phyloP scores from a whole-genome alignment of 345 rosid genomes.

The Salix suchowensis region DNA sequence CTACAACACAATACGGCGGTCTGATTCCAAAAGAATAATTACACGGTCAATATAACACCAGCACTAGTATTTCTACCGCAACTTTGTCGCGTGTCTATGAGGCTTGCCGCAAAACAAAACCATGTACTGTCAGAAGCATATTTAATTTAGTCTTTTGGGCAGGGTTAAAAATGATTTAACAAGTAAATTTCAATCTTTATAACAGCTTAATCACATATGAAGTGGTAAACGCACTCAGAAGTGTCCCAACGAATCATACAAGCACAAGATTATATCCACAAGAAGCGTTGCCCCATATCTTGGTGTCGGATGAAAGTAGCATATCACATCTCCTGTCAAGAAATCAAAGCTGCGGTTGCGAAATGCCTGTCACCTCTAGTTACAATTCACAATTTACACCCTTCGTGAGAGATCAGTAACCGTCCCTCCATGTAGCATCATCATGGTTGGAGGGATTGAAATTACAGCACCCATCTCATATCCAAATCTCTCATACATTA shows the following conservation, averaged over 20 bases:
- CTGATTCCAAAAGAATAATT: too few relatives aligned
- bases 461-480: not conserved
- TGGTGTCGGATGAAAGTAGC: slow-evolving; percentile 26
- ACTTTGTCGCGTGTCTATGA: not conserved
- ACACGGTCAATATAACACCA: too few relatives aligned
- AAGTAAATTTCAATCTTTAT: not conserved
- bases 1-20: not conserved
- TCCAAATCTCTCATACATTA: not conserved
- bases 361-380: slow-evolving; percentile 1
- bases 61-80: not conserved
- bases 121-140: not conserved
- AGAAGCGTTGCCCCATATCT: slow-evolving; percentile 7
- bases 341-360: not conserved
- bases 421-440: slow-evolving; percentile 6
- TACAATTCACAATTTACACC: slow-evolving; percentile 23
- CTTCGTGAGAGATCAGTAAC: slow-evolving; percentile 12
- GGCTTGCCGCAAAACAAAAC: not conserved
- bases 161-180: not conserved
- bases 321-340: slow-evolving; percentile 5
- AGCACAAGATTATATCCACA: slow-evolving; percentile 1
- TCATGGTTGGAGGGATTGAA: slow-evolving; percentile 3
- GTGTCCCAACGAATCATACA: not conserved
- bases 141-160: not conserved
- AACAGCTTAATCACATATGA: not conserved
- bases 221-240: not conserved